Evolutionary conservation across 495 filamentous ascomycete genomes (phyloP), one percentile per base, ranked within the genome.

Genomic region (Aspergillus saccharolyticus): DNA sequence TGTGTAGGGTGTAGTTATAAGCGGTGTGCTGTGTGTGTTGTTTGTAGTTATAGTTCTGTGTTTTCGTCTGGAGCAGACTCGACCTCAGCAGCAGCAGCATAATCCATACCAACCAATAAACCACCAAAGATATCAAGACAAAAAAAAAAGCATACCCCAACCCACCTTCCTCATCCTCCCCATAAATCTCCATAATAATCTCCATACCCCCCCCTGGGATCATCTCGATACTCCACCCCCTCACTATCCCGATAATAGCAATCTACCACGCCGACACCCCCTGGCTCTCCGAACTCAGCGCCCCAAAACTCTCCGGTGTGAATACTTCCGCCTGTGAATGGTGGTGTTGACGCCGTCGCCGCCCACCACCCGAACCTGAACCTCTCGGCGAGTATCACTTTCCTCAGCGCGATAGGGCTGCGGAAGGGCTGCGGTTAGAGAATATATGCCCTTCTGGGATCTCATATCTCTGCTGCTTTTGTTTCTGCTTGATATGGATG

Each of bases 261-360:
- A 50, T 56, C 59, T 61, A 30, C 33, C 3, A 8, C 19, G 48
- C 54, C 50, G 28, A 48, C 9, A 17, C 25, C 0, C 20, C 48
- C 2, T 30, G 53, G 15, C 46, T 63, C 20, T 63, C 61, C 15
- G 59, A 46, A 9, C 59, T 75, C 14, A 70, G 74, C 52, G 46
- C 61, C n/a, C 70, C 73, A 0, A 65, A 71, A 50, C 16, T 73
- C 2, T 48, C 54, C 25, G 18, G 21, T 0, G 52, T 74, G 44
- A 76, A 74, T 52, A 25, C 39, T 39, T 60, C 68, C 39, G 65
- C 65, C 12, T 76, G 66, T 46, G 71, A 75, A 60, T 75, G 72
- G 71, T 76, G 72, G 74, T 73, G 71, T 74, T 22, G 72, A 76
- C 56, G 71, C 58, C 12, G 61, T 76, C 14, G 61, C 68, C 6